Conservation (phyloP, 495 filamentous ascomycete genomes). For the Amphirosellinia nigrospora region DNA sequence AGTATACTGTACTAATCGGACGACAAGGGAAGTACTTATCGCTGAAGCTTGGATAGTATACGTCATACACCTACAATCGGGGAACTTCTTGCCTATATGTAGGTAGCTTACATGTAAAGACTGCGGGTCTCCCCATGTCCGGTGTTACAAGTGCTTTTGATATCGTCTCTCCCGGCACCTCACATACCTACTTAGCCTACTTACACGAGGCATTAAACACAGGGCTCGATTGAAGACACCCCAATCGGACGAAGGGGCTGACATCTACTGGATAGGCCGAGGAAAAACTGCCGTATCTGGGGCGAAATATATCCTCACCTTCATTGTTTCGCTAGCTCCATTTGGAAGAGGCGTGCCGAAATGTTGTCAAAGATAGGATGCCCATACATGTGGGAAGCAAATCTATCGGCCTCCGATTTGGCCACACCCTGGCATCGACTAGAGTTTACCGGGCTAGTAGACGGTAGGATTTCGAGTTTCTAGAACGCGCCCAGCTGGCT, state of each 20-base stretch:
- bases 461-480: neutral
- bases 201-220: neutral
- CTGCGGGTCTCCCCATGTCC: conserved; percentile 15
- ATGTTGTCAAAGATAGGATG: neutral
- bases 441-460: neutral
- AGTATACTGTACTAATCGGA: neutral
- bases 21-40: neutral
- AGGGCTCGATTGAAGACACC: neutral
- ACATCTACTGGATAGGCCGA: neutral
- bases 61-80: conserved; percentile 7
- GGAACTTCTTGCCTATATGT: neutral
- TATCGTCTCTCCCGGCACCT: neutral
- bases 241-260: neutral
- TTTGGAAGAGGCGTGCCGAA: neutral
- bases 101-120: conserved; percentile 8
- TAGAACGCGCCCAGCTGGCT: neutral
- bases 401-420: neutral
- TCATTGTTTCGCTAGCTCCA: neutral
- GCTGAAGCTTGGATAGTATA: neutral
- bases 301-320: neutral
- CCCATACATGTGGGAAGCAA: neutral
- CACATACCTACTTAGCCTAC: neutral
- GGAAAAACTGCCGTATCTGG: conserved; percentile 1
- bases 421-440: neutral
- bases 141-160: conserved; percentile 13